Conservation (phyloP, 2,329 filamentous ascomycete genomes). For the Verticillium albo-atrum region DNA sequence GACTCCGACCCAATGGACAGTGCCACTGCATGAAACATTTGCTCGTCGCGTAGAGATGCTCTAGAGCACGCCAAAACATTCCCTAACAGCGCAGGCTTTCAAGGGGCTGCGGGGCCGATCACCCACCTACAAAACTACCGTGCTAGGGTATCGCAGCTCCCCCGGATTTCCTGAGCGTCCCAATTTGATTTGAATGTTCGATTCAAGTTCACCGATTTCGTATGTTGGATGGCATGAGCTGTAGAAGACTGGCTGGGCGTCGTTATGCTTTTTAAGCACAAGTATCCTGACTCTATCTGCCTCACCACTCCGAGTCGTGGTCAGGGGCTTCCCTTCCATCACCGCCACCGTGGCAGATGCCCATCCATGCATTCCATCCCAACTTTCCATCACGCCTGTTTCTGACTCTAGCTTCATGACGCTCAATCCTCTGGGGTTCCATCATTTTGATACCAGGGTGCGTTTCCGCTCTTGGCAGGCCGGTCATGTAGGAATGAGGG, state of each 20-base stretch:
- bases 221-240: no score
- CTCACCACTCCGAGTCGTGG: background rate
- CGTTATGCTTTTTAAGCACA: background rate
- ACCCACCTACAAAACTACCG: background rate
- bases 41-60: background rate
- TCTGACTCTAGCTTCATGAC: background rate
- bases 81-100: background rate
- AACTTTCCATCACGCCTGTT: background rate
- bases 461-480: background rate
- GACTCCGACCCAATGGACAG: background rate
- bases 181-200: no score
- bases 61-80: background rate
- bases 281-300: no score
- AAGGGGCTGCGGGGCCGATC: background rate
- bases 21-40: background rate
- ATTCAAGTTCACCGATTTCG: no score
- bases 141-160: background rate
- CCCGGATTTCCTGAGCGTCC: background rate
- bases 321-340: background rate
- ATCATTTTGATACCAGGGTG: background rate
- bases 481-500: background rate
- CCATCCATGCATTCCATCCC: background rate
- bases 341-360: background rate
- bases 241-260: background rate
- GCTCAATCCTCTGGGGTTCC: background rate